Conservation (phyloP, 768 basidiomycete genomes). For the Pleurotus cornucopiae region DNA sequence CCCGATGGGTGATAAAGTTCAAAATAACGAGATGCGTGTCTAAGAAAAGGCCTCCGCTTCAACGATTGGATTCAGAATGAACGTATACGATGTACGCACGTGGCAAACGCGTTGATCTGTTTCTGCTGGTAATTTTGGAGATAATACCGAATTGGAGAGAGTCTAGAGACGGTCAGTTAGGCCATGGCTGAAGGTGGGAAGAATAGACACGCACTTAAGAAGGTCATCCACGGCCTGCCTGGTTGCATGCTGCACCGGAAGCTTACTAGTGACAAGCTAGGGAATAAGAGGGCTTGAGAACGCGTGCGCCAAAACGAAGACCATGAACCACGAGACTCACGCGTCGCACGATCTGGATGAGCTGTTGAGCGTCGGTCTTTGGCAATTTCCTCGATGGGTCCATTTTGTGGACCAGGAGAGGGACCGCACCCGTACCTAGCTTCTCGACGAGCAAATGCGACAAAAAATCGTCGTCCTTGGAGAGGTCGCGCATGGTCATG, state of each 20-base stretch:
- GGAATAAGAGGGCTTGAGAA: slow-evolving; percentile 15
- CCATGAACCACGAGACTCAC: slow-evolving; percentile 40
- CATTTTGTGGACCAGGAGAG: slow-evolving; percentile 90
- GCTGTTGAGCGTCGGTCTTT: slow-evolving; percentile 64
- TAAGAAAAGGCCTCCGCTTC: slow-evolving; percentile 23
- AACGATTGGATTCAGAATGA: slow-evolving; percentile 2
- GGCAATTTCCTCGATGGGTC: slow-evolving; percentile 73
- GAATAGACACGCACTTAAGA: slow-evolving; percentile 51
- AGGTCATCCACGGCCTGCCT: slow-evolving; percentile 76
- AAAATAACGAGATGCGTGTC: slow-evolving; percentile 86
- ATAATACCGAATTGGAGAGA: slow-evolving; percentile 74
- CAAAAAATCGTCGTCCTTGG: slow-evolving; percentile 88
- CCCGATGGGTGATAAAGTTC: slow-evolving; percentile 83
- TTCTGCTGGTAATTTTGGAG: slow-evolving; percentile 72
- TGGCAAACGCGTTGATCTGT: slow-evolving; percentile 89
- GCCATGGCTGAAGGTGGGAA: slow-evolving; percentile 18
- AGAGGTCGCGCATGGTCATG: slow-evolving; percentile 89
- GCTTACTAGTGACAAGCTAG: slow-evolving; percentile 59
- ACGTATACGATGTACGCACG: slow-evolving; percentile 53
- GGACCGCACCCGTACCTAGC: slow-evolving; percentile 73
- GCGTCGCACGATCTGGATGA: slow-evolving; percentile 74
- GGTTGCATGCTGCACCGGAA: slow-evolving; percentile 51
- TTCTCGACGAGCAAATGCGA: slow-evolving; percentile 88
- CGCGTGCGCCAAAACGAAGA: slow-evolving; percentile 19
- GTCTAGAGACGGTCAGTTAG: slow-evolving; percentile 36